Evolutionary conservation across 75 land plant species (phyloP), one percentile per base, ranked within the genome.

Genomic region (Cupressus sempervirens): DNA sequence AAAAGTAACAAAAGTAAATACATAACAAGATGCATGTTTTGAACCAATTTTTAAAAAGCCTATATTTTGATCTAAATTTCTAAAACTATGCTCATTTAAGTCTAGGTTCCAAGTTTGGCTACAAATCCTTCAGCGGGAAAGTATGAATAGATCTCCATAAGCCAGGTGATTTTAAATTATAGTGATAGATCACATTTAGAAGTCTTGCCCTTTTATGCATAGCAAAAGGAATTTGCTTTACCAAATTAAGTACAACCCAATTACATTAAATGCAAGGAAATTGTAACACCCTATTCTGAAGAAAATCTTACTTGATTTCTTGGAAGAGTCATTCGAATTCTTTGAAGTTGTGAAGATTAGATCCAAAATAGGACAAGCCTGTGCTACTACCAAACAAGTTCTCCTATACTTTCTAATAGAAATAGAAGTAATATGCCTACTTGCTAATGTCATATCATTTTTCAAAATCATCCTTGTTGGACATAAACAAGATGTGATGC

Each of bases 221-320:
- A 15, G n/a, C 74, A 72, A 32, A n/a, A 12, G 12, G 74, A 36
- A 36, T 72, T 8, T 30, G 74, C 74, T 36, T 30, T 72, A 72
- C 32, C 3, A 32, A 72, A 72, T 32, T 72, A 35, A 13, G 36
- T 23, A 3, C 8, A 13, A 9, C 67, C 15, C 74, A 30, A 72
- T 30, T 77, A 77, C 1, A 77, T 43, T 79, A 43, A 79, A 79
- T 45, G 48, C 14, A 43, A 38, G 3, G 50, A 45, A 23, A 79
- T n/a, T 41, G 29, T 11, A 79, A 79, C 81, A 79, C 29, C 3
- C 10, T 45, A 12, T 45, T 43, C 52, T 45, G 81, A 38, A 80
- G 29, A 70, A 81, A 36, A 29, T 5, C 83, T 85, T 88, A 93
- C 92, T 88, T 86, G 91, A 88, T 90, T 90, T 93, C 86, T 87